Evolutionary conservation across 2,329 filamentous ascomycete genomes (phyloP), one percentile per base, ranked within the genome.

Genomic region (Geosmithia putterillii): DNA sequence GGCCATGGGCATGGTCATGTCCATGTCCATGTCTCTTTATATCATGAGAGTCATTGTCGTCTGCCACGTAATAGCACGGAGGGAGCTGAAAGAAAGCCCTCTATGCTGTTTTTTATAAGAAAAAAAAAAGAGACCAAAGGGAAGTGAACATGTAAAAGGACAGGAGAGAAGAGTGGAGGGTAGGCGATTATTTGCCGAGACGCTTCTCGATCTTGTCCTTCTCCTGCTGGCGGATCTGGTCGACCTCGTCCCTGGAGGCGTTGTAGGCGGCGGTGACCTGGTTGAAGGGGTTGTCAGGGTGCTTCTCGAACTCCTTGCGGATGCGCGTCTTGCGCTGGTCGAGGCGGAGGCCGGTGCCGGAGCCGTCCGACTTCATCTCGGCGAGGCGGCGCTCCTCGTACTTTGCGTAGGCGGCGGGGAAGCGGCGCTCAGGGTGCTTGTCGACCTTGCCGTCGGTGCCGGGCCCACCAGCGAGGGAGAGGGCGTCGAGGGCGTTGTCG

Each of bases 231-330:
- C 70, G 76, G 46, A 89, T 65, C 41, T 76, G 71, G 41, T 70
- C 70, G 38, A 95, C 55, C 54, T 98, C 90, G 4, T 87, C 86
- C 63, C 77, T 83, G 19, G 73, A 76, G 43, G 86, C 77, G 62
- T 98, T 86, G 64, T 87, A 94, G 3, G 70, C 62, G 2, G 79
- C 85, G 42, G 70, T 77, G 15, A 82, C 80, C 66, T 94, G 86
- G 66, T 95, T 95, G 67, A 94, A 92, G 14, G 92, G 92, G 62
- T 98, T 98, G 54, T 96, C 90, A 2, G 86, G 82, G 56, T 84
- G 85, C 71, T 87, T 94, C 63, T 94, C 84, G 61, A 96, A 98
- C 67, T 96, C 92, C 71, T 94, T 94, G 48, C 76, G 66, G 51
- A 94, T 85, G 57, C 81, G 73, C 49, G 90, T 84, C 55, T 89